phyloP scores from a whole-genome alignment of 2,329 filamentous ascomycete species.

The Penicillium sp. region DNA sequence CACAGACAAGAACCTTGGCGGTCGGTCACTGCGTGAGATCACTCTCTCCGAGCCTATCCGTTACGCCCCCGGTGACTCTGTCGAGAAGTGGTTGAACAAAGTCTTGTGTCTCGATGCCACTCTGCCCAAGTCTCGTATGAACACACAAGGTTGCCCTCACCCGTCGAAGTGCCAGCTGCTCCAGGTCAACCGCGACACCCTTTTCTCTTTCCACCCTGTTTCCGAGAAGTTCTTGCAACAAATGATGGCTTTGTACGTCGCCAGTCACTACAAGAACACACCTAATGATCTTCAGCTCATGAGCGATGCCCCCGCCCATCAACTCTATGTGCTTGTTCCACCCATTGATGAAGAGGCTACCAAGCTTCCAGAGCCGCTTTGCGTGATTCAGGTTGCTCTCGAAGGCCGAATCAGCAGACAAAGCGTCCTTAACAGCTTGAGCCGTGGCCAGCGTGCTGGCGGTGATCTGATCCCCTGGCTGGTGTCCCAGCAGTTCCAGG shows the following conservation, averaged over 20 bases:
- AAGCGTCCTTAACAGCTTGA: slow-evolving; percentile 88
- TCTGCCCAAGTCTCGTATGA: slow-evolving; percentile 75
- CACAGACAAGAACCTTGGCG: slow-evolving; percentile 65
- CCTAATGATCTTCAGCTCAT: slow-evolving; percentile 98
- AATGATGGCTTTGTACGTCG: slow-evolving; percentile 97
- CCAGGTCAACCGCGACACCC: slow-evolving; percentile 92
- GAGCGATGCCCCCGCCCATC: slow-evolving; percentile 96
- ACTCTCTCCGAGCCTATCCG: slow-evolving; percentile 92
- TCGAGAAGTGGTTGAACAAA: slow-evolving; percentile 96
- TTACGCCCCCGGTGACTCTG: slow-evolving; percentile 86
- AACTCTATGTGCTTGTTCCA: slow-evolving; percentile 91
- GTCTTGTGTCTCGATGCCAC: slow-evolving; percentile 93
- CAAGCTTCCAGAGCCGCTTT: slow-evolving; percentile 87
- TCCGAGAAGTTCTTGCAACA: slow-evolving; percentile 97
- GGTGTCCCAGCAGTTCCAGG: slow-evolving; percentile 96
- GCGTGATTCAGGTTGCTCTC: slow-evolving; percentile 90
- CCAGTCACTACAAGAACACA: slow-evolving; percentile 97
- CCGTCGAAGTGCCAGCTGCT: slow-evolving; percentile 90
- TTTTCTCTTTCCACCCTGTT: slow-evolving; percentile 97
- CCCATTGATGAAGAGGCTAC: slow-evolving; percentile 78
- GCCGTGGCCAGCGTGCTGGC: slow-evolving; percentile 83
- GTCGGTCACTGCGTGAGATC: slow-evolving; percentile 85
- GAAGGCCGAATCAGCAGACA: slow-evolving; percentile 94
- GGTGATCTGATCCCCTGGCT: slow-evolving; percentile 98
- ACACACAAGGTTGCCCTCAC: slow-evolving; percentile 81